A percentile compares a stretch with the other conserved stretches of the same genome.
Conservation (phyloP, 305 asterid genomes). For the Solanum hybrid region DNA sequence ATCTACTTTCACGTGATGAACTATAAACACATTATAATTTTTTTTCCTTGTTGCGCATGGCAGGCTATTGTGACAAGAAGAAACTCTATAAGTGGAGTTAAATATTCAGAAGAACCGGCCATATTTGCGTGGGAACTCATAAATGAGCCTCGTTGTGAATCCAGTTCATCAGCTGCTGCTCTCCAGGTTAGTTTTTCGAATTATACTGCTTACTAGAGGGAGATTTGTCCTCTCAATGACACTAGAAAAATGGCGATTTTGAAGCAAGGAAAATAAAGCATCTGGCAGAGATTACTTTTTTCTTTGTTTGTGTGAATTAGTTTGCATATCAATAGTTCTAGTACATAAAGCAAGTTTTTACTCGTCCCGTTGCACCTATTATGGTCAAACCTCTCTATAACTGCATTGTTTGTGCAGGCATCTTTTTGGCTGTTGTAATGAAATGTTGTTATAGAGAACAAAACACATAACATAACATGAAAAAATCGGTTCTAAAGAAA, state of each 20-base stretch:
- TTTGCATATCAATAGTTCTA: background rate
- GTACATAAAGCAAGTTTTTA: background rate
- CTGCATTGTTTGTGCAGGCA: background rate
- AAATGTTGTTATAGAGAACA: background rate
- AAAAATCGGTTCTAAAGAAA: background rate
- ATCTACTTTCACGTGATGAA: background rate
- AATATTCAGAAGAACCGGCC: conserved; percentile 45
- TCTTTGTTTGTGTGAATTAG: background rate
- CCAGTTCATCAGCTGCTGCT: conserved; percentile 31
- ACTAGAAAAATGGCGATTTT: background rate
- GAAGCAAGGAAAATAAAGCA: background rate
- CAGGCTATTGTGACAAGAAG: conserved; percentile 43
- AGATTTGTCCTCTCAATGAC: background rate
- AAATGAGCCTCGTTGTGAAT: conserved; percentile 60
- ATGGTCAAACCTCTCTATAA: background rate
- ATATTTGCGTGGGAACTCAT: conserved; percentile 73
- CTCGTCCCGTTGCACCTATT: background rate
- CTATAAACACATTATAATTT: background rate
- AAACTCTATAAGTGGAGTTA: conserved; percentile 39
- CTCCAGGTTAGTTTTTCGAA: conserved; percentile 32
- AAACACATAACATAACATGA: background rate
- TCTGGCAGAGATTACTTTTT: background rate
- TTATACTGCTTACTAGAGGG: background rate
- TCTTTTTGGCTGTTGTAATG: background rate
- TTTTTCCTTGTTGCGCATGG: background rate